Base-by-base conservation (phyloP, 2,329 filamentous ascomycete species). In the Pseudofabraea citricarpa region DNA sequence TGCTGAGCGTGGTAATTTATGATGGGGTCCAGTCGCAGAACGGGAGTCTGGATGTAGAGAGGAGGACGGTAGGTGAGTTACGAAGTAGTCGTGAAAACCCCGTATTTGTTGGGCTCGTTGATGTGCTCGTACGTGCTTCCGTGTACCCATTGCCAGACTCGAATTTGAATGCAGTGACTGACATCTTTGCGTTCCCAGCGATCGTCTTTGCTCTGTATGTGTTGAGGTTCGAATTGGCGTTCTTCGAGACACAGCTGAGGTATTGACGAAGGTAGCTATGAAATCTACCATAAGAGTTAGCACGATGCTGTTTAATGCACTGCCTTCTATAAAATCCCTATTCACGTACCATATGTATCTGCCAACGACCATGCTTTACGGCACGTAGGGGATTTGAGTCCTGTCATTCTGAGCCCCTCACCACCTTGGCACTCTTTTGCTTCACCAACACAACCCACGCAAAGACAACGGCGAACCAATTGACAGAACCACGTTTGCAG, bases 21-120 rank as follows among this genome's bases (percentile, higher is more conserved):
- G 90, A 54, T 88, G 85, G 22, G 81, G 81, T 3, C 81, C 83
- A 21, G 69, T 61, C 15, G 74, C 67, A 18, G 73, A 69, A 43
- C 81, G 75, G 26, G 87, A 86, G 65, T 97, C 91, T 6, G 93
- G 91, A 56, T 96, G 87, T 35, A 95, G 75, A 3, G 90, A 96
- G 12, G 90, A 94, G 15, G 90, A 95, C 4, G 93, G 91, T 2
- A 98, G 77, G 64, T 96, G 89, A 7, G 93, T 95, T 47, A 97
- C 88, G 65, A 98, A 98, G 71, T 98, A 97, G 56, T 94, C 90
- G 70, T 96, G 90, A 65, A 97, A 97, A 31, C 52, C 29, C 15
- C 57, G 56, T 18, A 27, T 46, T 39, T 43, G 48, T 33, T 22
- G 35, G 9, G 19, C 35, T 37, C 4, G 6, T 10, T 9, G 20